phyloP scores from a whole-genome alignment of 768 basidiomycete genomes.

The Pleurotus tuoliensis region DNA sequence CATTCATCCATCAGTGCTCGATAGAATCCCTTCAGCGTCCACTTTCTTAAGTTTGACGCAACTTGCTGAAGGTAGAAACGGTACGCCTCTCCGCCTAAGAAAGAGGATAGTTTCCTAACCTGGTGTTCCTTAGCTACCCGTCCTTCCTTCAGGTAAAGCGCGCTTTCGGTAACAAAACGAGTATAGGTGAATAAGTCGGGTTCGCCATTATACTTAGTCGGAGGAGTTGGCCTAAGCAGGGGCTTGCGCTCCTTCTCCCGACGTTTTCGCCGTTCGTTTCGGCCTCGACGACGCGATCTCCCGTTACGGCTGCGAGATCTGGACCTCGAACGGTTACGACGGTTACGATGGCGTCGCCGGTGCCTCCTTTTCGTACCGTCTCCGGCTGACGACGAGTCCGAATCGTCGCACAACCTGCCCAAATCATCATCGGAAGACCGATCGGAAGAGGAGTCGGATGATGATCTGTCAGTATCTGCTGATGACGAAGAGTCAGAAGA shows the following conservation, averaged over 20 bases:
- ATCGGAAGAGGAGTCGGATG: neutral
- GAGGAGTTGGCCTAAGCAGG: slow-evolving; percentile 20
- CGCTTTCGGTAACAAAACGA: slow-evolving; percentile 21
- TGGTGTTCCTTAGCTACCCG: slow-evolving; percentile 8
- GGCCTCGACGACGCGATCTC: neutral
- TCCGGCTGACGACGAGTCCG: neutral
- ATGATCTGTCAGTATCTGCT: neutral
- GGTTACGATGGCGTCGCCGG: neutral
- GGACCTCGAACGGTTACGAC: too few relatives aligned
- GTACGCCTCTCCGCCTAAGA: slow-evolving; percentile 25
- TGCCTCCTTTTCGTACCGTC: neutral
- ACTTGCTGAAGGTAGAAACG: slow-evolving; percentile 29
- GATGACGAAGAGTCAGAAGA: neutral
- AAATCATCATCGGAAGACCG: neutral
- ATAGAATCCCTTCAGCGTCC: slow-evolving; percentile 26
- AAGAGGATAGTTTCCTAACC: slow-evolving; percentile 21
- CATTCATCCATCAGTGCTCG: slow-evolving; percentile 31
- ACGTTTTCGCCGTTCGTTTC: neutral
- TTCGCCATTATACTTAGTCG: slow-evolving; percentile 21
- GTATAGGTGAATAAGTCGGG: slow-evolving; percentile 17
- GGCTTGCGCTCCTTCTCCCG: neutral
- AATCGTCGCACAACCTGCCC: too few relatives aligned
- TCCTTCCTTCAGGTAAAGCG: slow-evolving; percentile 20
- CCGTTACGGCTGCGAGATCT: too few relatives aligned
- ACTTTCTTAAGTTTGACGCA: slow-evolving; percentile 16